These are phyloP conservation scores for Caryopteris hybrid DNA, from an alignment of 305 asterid species.

Conservation along the genomic window DNA sequence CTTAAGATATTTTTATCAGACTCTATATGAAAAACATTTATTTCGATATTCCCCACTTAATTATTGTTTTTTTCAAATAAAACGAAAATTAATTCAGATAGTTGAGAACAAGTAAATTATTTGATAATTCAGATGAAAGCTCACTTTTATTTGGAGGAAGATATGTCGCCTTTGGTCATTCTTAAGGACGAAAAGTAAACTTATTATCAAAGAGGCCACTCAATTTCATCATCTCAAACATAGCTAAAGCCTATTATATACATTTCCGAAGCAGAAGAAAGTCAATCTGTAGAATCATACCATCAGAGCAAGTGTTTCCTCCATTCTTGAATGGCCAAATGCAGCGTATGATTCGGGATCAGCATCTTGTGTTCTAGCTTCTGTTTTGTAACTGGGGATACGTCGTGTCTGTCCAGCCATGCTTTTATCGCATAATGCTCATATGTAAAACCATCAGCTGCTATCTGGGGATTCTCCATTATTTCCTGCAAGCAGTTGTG, in stretches of 20 bases:
- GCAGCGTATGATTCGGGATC: slow-evolving; percentile 62
- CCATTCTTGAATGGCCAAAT: slow-evolving; percentile 78
- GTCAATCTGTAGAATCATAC: neutral
- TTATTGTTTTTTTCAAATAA: no score
- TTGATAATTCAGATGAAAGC: no score
- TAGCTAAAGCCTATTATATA: neutral
- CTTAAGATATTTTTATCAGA: no score
- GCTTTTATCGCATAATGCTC: slow-evolving; percentile 67
- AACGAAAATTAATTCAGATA: no score
- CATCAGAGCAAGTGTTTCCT: slow-evolving; percentile 16
- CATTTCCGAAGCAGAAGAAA: neutral
- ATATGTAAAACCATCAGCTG: slow-evolving; percentile 92
- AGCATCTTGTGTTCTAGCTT: slow-evolving; percentile 47
- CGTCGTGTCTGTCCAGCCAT: slow-evolving; percentile 55
- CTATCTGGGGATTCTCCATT: slow-evolving; percentile 79
- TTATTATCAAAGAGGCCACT: no score
- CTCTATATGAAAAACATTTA: no score
- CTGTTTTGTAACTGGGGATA: slow-evolving; percentile 73
- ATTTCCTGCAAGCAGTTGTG: slow-evolving; percentile 53
- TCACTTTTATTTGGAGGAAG: no score
- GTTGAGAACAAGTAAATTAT: no score
- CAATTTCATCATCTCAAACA: no score
- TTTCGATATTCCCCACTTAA: no score
- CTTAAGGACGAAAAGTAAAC: no score
- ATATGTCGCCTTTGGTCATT: no score